Evolutionary conservation across 345 rosid species (phyloP), one percentile per base, ranked within the genome.

Genomic region (Arabis alpina): DNA sequence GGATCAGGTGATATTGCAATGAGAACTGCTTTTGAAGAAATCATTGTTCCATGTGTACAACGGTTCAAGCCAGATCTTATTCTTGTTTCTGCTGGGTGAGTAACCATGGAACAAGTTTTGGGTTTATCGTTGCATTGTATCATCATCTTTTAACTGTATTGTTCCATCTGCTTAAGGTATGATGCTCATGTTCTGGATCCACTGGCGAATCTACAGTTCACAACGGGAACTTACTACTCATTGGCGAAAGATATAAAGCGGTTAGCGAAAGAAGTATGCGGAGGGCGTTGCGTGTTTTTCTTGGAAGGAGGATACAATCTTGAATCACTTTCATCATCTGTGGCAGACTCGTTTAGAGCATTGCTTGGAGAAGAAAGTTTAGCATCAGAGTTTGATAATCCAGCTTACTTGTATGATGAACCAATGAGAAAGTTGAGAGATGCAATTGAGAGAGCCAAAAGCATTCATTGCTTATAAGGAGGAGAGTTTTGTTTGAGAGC

Each of bases 61-160:
- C 84, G 88, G 70, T 93, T 93, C 83, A 88, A 88, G 73, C 97
- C 97, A 47, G 96, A 93, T 67, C 86, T 90, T 52, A 87, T 93
- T 72, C 97, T 93, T 3, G 91, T 91, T 76, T 93, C 98, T n/a
- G 98, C 98, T 4, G 96, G 98, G 98, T 90, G 53, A 83, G 91
- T 78, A 10, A 8, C 36, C 36, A 32, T 32, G 36, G 10, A 42
- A 8, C 69, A 24, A 27, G 16, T 24, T 53, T 41, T 34, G 12
- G 0, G 24, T 25, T 45, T 30, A 13, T 57, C 12, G 10, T 52
- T 8, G 7, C 15, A 34, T 13, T 25, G 19, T 44, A 15, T 43
- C 48, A 52, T 62, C 58, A 19, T 41, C 3, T 1, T 37, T 19
- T 50, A 39, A 14, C 13, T 1, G 27, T 10, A 27, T 39, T 52